Evolutionary conservation across 345 rosid species (phyloP), one percentile per base, ranked within the genome.

Genomic region (Boechera divaricarpa): DNA sequence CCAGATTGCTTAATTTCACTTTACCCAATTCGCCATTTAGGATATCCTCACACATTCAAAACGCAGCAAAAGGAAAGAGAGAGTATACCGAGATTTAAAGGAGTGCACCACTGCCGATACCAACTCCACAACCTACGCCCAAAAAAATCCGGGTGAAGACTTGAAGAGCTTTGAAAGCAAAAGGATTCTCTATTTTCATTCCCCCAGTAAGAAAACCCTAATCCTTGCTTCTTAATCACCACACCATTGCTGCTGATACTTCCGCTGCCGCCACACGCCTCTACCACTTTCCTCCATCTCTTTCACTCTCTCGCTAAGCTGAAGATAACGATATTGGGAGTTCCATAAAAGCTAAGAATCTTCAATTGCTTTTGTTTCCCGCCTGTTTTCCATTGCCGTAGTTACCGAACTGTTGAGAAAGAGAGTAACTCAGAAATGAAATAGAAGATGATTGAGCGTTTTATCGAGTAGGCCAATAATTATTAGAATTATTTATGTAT

Each of bases 121-220:
- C 99, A 78, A 90, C 75, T 36, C 98, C 99, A 41, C 99, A 93
- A 65, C 99, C 99, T 15, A 95, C 45, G 72, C 99, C 99, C n/a
- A n/a, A n/a, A n/a, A n/a, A 72, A 95, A 91, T 64, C 98, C 98
- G 0, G 0, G 98, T 95, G 75, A 92, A 95, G 71, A 91, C 94
- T 85, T 91, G 99, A 85, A 82, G 81, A 67, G 85, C 92, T 82
- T 92, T 95, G 68, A 91, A 90, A 85, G 96, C 75, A 81, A 96
- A 90, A 18, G 97, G 97, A 79, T 90, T 95, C 85, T 87, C 91
- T 4, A 91, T 3, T 77, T 77, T 74, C 67, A 90, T 78, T 60
- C 90, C 88, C 63, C 86, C 86, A 54, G 61, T 62, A 21, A 21
- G 87, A 75, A 41, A 75, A 77, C 79, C 82, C 85, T 73, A 79